Evolutionary conservation across 2,329 filamentous ascomycete species (phyloP).

Genomic region (Pseudogymnoascus sp.): DNA sequence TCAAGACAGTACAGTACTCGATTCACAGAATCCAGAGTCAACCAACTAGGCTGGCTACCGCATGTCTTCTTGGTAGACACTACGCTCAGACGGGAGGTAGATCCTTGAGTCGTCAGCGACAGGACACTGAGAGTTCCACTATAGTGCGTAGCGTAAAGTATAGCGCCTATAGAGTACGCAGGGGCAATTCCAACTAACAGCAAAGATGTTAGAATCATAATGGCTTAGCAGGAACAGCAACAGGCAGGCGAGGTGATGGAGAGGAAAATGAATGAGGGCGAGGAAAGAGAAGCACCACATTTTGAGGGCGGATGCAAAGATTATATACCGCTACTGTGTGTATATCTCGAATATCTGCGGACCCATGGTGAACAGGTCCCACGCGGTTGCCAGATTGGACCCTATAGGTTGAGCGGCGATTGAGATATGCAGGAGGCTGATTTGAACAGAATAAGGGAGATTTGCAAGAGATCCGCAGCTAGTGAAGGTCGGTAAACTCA

Average conservation of each 20-base stretch:
- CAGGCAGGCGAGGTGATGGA: background rate
- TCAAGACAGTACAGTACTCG: conserved; percentile 23
- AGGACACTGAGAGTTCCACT: background rate
- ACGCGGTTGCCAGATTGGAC: background rate
- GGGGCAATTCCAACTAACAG: background rate
- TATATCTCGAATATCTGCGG: background rate
- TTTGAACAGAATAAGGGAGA: background rate
- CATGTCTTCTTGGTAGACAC: background rate
- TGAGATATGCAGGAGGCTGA: background rate
- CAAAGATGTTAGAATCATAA: background rate
- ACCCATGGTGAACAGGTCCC: background rate
- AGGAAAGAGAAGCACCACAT: background rate
- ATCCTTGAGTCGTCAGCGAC: background rate
- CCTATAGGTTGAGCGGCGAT: background rate
- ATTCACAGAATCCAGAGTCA: conserved; percentile 20
- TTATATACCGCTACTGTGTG: background rate
- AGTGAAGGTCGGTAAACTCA: background rate
- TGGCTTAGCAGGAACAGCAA: background rate
- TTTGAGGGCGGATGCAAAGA: background rate
- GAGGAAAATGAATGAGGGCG: background rate
- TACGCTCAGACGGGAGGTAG: background rate
- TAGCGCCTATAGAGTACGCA: background rate
- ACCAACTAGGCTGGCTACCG: conserved; percentile 13
- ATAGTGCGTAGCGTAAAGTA: background rate
- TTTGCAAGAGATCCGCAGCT: background rate